Evolutionary conservation across 129 eudicot genomes (phyloP).

Genomic region (Cynara cardunculus): DNA sequence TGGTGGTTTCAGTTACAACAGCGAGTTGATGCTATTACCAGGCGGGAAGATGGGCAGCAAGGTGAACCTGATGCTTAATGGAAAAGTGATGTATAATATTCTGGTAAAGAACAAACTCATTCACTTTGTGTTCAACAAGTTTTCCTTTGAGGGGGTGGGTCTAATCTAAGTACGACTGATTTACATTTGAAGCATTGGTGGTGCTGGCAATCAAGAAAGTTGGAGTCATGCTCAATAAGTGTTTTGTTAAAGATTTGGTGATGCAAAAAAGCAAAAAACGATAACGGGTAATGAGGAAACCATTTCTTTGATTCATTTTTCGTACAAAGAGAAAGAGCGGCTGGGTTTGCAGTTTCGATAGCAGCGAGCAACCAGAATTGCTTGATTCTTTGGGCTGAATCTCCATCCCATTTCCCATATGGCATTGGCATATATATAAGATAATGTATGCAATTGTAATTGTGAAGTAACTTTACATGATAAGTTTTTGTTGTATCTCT

Average conservation of each 20-base stretch:
- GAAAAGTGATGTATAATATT: constrained; percentile 41
- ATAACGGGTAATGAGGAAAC: constrained; percentile 21
- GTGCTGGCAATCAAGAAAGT: constrained; percentile 26
- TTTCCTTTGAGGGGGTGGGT: background rate
- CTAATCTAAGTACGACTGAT: background rate
- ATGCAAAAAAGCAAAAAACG: constrained; percentile 22
- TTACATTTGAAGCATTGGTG: constrained; percentile 26
- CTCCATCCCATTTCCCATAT: constrained; percentile 16
- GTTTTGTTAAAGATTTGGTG: constrained; percentile 17
- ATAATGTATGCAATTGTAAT: constrained; percentile 21
- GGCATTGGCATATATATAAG: background rate
- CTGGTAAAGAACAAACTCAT: constrained; percentile 34
- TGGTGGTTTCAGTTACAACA: constrained; percentile 64
- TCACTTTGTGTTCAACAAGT: background rate
- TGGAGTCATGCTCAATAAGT: constrained; percentile 30
- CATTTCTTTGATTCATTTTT: constrained; percentile 38
- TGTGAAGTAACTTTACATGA: constrained; percentile 12
- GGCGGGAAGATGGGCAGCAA: constrained; percentile 48
- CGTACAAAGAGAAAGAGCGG: constrained; percentile 22
- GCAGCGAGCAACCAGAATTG: constrained; percentile 1
- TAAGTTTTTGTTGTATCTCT: constrained; percentile 9
- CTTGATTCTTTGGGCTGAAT: constrained; percentile 29
- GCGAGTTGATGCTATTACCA: constrained; percentile 46
- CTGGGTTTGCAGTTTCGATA: constrained; percentile 21
- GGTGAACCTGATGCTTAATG: constrained; percentile 51